Evolutionary conservation across 306 rosid genomes (phyloP), one percentile per base, ranked within the genome.

Genomic region (Neltuma alba): DNA sequence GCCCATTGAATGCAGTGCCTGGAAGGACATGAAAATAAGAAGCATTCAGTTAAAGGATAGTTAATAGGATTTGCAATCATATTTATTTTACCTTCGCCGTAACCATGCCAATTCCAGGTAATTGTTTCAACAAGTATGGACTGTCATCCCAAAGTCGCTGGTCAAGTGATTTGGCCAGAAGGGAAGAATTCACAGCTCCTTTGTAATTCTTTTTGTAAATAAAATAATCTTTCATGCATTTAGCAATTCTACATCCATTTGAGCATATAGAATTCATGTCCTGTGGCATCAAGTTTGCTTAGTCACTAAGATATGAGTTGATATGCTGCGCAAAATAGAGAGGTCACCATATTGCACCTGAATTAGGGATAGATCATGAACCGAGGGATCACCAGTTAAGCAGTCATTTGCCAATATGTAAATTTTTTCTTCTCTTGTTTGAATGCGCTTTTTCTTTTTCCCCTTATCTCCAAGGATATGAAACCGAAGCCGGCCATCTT

Each of bases 141-240:
- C 99, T 95, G 45, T 91, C 96, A 85, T 92, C 99, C 99, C 99
- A 95, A 68, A 95, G 99, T 86, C 89, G 91, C 76, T 95, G 99
- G 86, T 86, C 79, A 31, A 95, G 77, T 57, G 99, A 95, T 86
- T 92, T 95, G 10, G 97, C 93, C 55, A 92, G 82, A 84, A 92
- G 89, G 75, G 92, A 89, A 20, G 97, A 88, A 85, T 83, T 88
- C 82, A 86, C 68, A 47, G 97, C 83, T 84, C 97, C 99, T 83
- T 80, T 89, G 86, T 89, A 95, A 70, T 92, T 95, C 85, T 86
- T 91, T 88, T 88, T 93, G 85, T 84, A 83, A 76, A 92, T 84
- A 74, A 92, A 95, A 79, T 86, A 92, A 11, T 94, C 99, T 85
- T 90, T 95, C 99, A 95, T 91, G 92, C 99, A 95, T 79, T 84